Base-by-base conservation (phyloP, 225 moss, liverwort and hornwort genomes). In the Bryoerythrophyllum caledonicum region DNA sequence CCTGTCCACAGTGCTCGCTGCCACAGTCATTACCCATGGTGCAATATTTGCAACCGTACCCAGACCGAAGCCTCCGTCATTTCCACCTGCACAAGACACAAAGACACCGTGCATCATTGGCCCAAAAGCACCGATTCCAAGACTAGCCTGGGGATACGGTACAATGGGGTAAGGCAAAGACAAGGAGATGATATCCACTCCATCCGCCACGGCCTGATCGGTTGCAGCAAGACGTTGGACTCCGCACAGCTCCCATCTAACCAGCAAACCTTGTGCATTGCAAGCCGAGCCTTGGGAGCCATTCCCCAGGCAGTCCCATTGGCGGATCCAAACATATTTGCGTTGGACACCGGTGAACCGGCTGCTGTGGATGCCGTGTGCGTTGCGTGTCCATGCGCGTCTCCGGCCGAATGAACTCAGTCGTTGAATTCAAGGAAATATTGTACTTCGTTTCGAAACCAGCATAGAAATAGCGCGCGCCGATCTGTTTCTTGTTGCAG, bases 401-500 rank as follows among this genome's bases (percentile, higher is more conserved):
- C 24, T 41, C 64, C 41, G 1, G 64, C 23, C 6, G 41, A 64
- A 13, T 15, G 7, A n/a, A 23, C 24, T 64, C 64, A 0, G 24
- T 3, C 23, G 40, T 64, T 0, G 4, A 40, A 64, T 64, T 41
- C 41, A 64, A 24, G 3, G 24, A 24, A 3, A 41, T 4, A 21
- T 23, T 15, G n/a, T 3, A 38, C 38, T 38, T 38, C 9, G 2
- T 38, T 1, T 41, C 64, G 24, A 24, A 41, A 23, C 64, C 41
- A 24, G 41, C 64, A 24, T 3, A 64, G 40, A 12, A 64, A 15
- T 13, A 64, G 1, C 41, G 23, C 0, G 64, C 40, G 8, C 64
- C 64, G 24, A 64, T 64, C 41, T 41, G 14, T 24, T 64, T 64
- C 64, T 64, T 41, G 24, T 64, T 64, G 64, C 65, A 65, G 26